Percentiles rank a stretch among this genome's conserved stretches.
Conservation (phyloP, 129 eudicot species). For the Glebionis coronaria region DNA sequence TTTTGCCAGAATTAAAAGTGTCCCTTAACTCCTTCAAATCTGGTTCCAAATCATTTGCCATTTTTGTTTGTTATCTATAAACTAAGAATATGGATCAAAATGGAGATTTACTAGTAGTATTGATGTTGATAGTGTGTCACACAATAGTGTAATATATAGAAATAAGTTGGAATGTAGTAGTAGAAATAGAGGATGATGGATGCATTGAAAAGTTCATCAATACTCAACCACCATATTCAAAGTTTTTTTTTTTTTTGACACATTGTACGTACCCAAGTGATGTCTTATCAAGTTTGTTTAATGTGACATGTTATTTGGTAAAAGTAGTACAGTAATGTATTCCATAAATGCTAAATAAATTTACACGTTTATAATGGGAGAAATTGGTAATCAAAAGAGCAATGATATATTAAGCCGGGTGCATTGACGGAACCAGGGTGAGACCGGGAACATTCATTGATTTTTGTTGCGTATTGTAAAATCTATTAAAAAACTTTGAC, state of each 20-base stretch:
- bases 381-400: too few species aligned
- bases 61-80: background rate
- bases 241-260: conserved; percentile 15
- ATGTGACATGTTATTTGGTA: too few species aligned
- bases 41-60: conserved; percentile 27
- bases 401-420: too few species aligned
- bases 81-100: background rate
- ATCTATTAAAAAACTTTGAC: too few species aligned
- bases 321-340: too few species aligned
- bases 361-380: too few species aligned
- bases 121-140: background rate
- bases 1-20: conserved; percentile 59
- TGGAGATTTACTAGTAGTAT: background rate
- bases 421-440: too few species aligned
- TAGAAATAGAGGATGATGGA: conserved; percentile 12
- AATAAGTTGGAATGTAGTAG: too few species aligned
- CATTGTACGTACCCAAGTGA: background rate
- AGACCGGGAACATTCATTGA: too few species aligned
- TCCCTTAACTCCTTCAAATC: conserved; percentile 56
- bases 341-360: too few species aligned
- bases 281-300: conserved; percentile 1
- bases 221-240: conserved; percentile 31
- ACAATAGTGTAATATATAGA: conserved; percentile 19
- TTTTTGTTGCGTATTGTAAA: too few species aligned
- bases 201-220: conserved; percentile 1